Evolutionary conservation across 2,329 filamentous ascomycete species (phyloP).

Genomic region (Gliomastix tumulicola): DNA sequence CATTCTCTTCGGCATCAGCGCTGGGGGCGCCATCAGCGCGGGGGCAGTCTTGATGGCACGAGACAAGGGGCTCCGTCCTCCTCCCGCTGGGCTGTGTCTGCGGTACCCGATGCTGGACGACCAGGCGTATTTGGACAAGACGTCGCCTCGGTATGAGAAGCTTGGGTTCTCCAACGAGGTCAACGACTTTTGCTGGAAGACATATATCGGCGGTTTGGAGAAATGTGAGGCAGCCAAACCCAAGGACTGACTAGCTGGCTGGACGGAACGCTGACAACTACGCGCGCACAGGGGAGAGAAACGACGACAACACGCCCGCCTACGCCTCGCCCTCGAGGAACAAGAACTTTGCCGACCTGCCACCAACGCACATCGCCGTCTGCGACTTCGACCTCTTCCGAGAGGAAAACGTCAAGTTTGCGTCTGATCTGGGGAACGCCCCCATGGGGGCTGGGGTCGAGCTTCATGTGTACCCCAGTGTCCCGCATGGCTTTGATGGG

Average conservation of each 20-base stretch:
- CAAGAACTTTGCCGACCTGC: slow-evolving; percentile 13
- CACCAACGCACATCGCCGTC: slow-evolving; percentile 23
- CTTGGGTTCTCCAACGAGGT: neutral
- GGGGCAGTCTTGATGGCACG: slow-evolving; percentile 29
- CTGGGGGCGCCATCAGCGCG: slow-evolving; percentile 12
- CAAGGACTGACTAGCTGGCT: slow-evolving; percentile 1
- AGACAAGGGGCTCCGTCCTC: slow-evolving; percentile 13
- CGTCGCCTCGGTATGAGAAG: neutral
- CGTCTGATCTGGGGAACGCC: slow-evolving; percentile 2
- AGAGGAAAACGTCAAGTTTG: slow-evolving; percentile 19
- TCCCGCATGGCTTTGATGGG: slow-evolving; percentile 1
- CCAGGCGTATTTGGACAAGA: slow-evolving; percentile 3
- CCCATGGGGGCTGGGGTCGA: neutral
- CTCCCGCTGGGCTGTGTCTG: slow-evolving; percentile 19
- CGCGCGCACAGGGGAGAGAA: neutral
- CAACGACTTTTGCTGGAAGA: neutral
- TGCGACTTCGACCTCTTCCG: slow-evolving; percentile 25
- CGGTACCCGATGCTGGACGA: slow-evolving; percentile 26
- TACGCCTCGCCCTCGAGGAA: slow-evolving; percentile 3
- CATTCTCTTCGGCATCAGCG: slow-evolving; percentile 12
- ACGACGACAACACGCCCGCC: neutral
- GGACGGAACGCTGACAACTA: neutral
- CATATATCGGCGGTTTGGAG: slow-evolving; percentile 1
- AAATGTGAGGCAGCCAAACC: neutral
- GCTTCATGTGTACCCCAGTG: neutral